Percentiles rank a stretch among this genome's conserved stretches.
phyloP scores from a whole-genome alignment of 176 grass and related monocot genomes.

The Aegilops bicornis region DNA sequence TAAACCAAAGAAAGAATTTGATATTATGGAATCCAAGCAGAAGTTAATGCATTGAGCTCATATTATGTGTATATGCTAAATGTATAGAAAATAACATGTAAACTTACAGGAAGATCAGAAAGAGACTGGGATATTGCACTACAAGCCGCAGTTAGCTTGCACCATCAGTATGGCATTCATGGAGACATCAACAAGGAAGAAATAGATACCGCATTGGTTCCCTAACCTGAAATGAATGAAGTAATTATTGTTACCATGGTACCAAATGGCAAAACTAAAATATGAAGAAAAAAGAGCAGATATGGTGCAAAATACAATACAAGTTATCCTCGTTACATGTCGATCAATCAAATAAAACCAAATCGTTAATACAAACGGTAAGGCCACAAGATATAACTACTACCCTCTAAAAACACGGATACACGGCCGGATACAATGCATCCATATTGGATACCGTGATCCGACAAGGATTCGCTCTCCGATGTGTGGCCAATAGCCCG shows the following conservation, averaged over 20 bases:
- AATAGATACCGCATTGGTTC: conserved; percentile 99
- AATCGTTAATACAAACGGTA: not conserved
- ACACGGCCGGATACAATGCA: too few species aligned
- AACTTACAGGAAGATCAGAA: conserved; percentile 89
- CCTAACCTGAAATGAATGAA: conserved; percentile 46
- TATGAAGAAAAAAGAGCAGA: not conserved
- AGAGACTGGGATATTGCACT: conserved; percentile 86
- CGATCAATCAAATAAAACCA: not conserved
- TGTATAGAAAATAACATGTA: conserved; percentile 22
- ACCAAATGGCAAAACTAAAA: not conserved
- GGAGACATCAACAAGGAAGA: conserved; percentile 93
- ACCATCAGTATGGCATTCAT: conserved; percentile 90
- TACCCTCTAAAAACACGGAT: too few species aligned
- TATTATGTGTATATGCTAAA: not conserved
- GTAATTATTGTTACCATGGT: not conserved
- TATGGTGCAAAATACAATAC: not conserved
- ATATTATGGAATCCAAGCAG: not conserved
- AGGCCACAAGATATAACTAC: not conserved
- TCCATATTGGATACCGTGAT: too few species aligned
- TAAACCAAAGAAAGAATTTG: conserved; percentile 13
- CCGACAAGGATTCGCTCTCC: too few species aligned
- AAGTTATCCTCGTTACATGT: conserved; percentile 6
- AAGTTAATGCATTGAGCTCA: not conserved
- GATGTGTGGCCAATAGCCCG: too few species aligned
- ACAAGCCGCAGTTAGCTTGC: conserved; percentile 92